Conservation (phyloP, 164 flowering plant species). For the Nymphaea colorata region DNA sequence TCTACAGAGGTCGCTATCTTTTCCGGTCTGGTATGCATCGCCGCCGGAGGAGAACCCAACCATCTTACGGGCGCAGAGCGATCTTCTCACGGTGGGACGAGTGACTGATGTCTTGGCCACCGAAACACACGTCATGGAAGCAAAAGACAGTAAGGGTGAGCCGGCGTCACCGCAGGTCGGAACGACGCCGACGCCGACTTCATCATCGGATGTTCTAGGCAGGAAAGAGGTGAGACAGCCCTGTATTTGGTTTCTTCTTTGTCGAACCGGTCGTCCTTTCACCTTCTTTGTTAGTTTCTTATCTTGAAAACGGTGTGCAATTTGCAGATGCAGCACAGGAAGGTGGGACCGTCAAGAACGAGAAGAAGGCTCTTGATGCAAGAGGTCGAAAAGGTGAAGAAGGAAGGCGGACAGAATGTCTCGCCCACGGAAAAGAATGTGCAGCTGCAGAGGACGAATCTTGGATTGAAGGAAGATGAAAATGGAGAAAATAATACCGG, state of each 20-base stretch:
- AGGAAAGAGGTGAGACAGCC: not conserved
- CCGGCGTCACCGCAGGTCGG: not conserved
- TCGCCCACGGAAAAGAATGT: not conserved
- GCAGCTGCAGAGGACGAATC: not conserved
- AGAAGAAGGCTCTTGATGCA: not conserved
- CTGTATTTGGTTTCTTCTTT: not conserved
- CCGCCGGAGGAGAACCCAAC: too few species aligned
- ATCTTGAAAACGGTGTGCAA: not conserved
- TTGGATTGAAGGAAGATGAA: not conserved
- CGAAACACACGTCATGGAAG: not conserved
- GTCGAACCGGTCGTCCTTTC: not conserved
- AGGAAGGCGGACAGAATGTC: too few species aligned
- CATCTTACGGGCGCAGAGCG: not conserved
- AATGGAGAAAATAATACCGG: not conserved
- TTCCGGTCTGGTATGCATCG: too few species aligned
- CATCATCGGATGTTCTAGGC: not conserved
- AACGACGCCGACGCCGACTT: not conserved
- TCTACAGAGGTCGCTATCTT: too few species aligned
- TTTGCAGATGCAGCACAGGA: not conserved
- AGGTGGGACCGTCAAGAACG: not conserved
- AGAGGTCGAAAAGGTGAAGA: not conserved
- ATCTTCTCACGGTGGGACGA: too few species aligned
- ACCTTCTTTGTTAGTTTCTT: too few species aligned
- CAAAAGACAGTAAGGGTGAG: not conserved
- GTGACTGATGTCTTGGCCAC: too few species aligned